phyloP scores from a whole-genome alignment of 1,284 basidiomycete species.

The Coniferiporia sulphurascens region DNA sequence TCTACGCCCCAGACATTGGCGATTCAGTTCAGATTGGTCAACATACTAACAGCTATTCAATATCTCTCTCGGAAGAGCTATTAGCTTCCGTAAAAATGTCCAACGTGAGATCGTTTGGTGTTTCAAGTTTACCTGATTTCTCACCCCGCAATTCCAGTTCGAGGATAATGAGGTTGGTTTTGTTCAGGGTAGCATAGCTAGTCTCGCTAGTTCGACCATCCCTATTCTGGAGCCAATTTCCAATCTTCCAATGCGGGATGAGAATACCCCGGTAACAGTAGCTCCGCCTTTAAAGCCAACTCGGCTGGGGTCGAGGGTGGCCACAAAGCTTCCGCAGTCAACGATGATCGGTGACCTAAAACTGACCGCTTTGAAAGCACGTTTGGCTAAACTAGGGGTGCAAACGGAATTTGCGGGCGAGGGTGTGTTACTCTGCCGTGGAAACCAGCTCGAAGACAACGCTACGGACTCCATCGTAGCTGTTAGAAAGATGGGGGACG shows the following conservation, averaged over 20 bases:
- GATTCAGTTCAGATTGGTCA: conserved; percentile 89
- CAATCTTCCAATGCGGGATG: conserved; percentile 26
- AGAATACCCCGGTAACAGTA: conserved; percentile 17
- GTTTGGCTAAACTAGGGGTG: conserved; percentile 69
- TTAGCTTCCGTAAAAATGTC: conserved; percentile 82
- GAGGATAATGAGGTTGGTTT: conserved; percentile 97
- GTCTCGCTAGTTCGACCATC: conserved; percentile 74
- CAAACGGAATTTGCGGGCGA: conserved; percentile 91
- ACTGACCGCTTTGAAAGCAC: conserved; percentile 78
- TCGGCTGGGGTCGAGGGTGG: conserved; percentile 55
- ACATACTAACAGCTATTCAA: conserved; percentile 91
- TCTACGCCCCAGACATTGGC: conserved; percentile 72
- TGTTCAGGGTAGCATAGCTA: conserved; percentile 79
- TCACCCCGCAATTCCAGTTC: conserved; percentile 50
- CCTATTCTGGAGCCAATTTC: conserved; percentile 57
- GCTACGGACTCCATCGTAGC: conserved; percentile 59
- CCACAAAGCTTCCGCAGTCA: conserved; percentile 67
- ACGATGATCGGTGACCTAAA: conserved; percentile 96
- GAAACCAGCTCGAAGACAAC: conserved; percentile 44
- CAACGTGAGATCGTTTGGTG: conserved; percentile 49
- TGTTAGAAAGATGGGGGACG: conserved; percentile 81
- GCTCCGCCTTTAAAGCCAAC: conserved; percentile 30
- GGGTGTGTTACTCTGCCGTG: conserved; percentile 90
- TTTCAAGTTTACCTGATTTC: background rate
- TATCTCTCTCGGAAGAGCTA: conserved; percentile 88